These are phyloP conservation scores for Sutorius australiensis DNA, from an alignment of 768 basidiomycete species.

Conservation along the genomic window DNA sequence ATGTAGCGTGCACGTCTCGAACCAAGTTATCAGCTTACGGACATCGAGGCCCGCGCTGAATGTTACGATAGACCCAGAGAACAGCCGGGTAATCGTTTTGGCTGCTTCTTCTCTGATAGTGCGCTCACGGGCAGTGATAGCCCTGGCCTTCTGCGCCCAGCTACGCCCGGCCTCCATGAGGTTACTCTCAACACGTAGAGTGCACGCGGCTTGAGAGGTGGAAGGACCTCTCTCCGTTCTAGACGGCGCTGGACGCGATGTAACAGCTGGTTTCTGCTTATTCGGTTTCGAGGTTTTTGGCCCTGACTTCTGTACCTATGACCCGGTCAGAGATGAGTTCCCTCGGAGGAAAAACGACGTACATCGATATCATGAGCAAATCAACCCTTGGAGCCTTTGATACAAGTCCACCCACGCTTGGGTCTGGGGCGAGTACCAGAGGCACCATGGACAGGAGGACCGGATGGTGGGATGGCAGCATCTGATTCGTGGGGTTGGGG, in stretches of 20 bases:
- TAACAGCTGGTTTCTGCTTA: no score
- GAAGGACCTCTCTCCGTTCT: no score
- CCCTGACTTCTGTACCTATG: slow-evolving; percentile 9
- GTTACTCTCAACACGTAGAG: not conserved
- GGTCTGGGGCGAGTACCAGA: slow-evolving; percentile 19
- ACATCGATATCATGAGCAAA: slow-evolving; percentile 35
- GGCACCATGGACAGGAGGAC: not conserved
- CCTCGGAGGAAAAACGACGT: slow-evolving; percentile 1
- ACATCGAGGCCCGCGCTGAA: slow-evolving; percentile 49
- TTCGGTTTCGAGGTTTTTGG: no score
- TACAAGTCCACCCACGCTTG: slow-evolving; percentile 32
- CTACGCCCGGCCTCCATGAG: not conserved
- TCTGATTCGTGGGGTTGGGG: not conserved
- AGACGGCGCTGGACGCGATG: no score
- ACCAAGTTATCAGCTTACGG: slow-evolving; percentile 42
- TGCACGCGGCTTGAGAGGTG: not conserved
- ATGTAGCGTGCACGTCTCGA: slow-evolving; percentile 47
- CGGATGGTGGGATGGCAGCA: not conserved
- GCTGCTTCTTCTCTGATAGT: slow-evolving; percentile 38
- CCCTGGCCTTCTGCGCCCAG: slow-evolving; percentile 12
- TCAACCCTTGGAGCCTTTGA: slow-evolving; percentile 33
- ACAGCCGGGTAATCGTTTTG: slow-evolving; percentile 39
- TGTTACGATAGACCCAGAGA: slow-evolving; percentile 46
- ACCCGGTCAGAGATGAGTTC: not conserved
- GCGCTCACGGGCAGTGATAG: slow-evolving; percentile 12